Base-by-base conservation (phyloP, 371 early-diverging fungal genomes). In the Mucor circinelloides region DNA sequence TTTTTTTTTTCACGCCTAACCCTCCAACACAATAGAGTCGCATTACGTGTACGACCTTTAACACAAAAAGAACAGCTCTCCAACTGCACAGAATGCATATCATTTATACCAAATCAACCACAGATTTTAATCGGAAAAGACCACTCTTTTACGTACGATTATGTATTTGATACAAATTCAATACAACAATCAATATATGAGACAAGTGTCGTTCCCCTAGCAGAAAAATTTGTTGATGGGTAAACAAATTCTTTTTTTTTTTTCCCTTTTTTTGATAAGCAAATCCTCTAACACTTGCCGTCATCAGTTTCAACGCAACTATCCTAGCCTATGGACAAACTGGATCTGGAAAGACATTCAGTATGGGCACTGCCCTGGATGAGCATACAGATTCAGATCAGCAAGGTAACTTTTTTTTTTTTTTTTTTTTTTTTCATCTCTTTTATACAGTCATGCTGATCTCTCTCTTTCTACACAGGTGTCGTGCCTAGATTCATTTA, bases 241-340 rank as follows among this genome's bases (percentile, higher is more conserved):
- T 99, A 89, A 79, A 28, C 28, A 59, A 46, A 56, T 15, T 13
- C 10, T 6, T 27, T 13, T 27, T 56, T n/a, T 13, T 28, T 31
- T 31, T 60, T 48, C 7, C 31, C 17, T 38, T 25, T 38, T 42
- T 36, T 13, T 36, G 13, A 13, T 36, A 31, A 19, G 25, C 25
- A 58, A 40, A 42, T 25, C 46, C 46, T 66, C 57, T 62, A 57
- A 68, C 62, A 28, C 48, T 58, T 52, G 60, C 36, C 28, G 17
- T 27, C 23, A n/a, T 44, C 23, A 85, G 86, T 27, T 85, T 81
- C 88, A 97, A 94, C 85, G 93, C 87, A 64, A 97, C 93, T 27
- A 93, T 95, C 62, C 86, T 99, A 31, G 99, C 99, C 27, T 99
- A 99, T 80, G 99, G 93, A 28, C 75, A 75, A 69, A 75, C 75